Evolutionary conservation across 1,284 basidiomycete species (phyloP), one percentile per base, ranked within the genome.

Genomic region (Phaffia rhodozyma): DNA sequence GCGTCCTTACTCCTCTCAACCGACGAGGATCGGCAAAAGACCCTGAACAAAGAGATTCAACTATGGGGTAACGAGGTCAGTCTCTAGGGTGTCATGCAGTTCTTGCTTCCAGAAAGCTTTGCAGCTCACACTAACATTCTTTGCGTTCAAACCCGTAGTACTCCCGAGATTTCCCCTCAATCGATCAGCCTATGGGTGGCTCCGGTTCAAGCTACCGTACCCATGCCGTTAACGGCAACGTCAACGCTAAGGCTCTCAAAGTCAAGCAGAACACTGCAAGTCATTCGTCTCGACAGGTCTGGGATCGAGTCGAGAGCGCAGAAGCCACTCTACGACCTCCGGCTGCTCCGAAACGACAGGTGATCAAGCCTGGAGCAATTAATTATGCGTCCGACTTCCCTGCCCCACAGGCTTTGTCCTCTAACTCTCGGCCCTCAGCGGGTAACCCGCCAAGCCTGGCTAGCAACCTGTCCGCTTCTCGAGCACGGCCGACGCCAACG

Each of bases 281-380:
- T 0, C 79, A 81, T 63, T 80, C 83, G 4, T 83, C 84, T 1
- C 78, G 82, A 57, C 81, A 84, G 66, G 82, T 96, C 0, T 91
- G 83, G 85, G 89, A 89, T 69, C 84, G 90, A 29, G 91, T 96
- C 50, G 91, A 89, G 25, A 83, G 83, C 62, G 91, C 89, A 0
- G 91, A 90, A 1, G 79, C 80, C 3, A 82, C 84, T n/a, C 67
- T 75, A 72, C 52, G 29, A 1, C 25, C 58, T 23, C 47, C 52
- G 48, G 53, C 53, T 34, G 55, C 34, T 16, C 63, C n/a, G 47
- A 9, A 43, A 7, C 58, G 48, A 55, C 27, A 32, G 18, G 29
- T 51, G 16, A 43, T 30, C 43, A 62, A 11, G 23, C 48, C 62
- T 13, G 57, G 57, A 4, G 51, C 57, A 4, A 54, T 58, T 1